phyloP scores from a whole-genome alignment of 2,329 filamentous ascomycete genomes.

The Aspergillus felis region DNA sequence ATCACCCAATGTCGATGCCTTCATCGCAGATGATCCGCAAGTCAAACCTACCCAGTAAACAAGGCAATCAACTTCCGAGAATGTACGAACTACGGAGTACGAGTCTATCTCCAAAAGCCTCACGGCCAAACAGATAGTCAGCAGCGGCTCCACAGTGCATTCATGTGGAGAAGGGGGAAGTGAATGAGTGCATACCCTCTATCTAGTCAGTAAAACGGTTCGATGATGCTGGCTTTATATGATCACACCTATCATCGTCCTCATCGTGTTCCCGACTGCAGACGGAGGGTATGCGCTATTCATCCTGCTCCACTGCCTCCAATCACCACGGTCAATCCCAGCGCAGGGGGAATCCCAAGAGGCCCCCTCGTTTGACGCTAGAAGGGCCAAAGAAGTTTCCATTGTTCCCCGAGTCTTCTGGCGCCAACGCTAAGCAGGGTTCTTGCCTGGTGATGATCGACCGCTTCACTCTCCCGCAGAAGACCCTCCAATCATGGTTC shows the following conservation, averaged over 20 bases:
- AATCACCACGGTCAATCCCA: not conserved
- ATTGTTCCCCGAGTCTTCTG: conserved; percentile 20
- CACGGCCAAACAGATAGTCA: not conserved
- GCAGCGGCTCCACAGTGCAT: not conserved
- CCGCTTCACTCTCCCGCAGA: conserved; percentile 7
- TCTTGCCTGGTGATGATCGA: not conserved
- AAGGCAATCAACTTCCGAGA: not conserved
- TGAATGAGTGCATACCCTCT: not conserved
- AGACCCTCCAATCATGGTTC: conserved; percentile 10
- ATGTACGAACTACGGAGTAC: not conserved
- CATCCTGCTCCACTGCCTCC: not conserved
- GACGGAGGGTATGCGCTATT: not conserved
- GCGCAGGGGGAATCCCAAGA: not conserved
- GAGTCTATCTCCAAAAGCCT: not conserved
- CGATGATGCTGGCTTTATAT: not conserved
- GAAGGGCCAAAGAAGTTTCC: conserved; percentile 18
- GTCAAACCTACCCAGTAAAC: not conserved
- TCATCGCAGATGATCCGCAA: not conserved
- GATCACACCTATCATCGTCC: not conserved
- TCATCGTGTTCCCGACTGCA: not conserved
- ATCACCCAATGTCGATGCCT: not conserved
- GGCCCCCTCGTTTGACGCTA: conserved; percentile 8
- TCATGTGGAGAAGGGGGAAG: not conserved
- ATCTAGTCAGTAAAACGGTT: not conserved
- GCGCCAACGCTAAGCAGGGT: conserved; percentile 18